Conservation (phyloP, 2,329 filamentous ascomycete species). For the Laburnicola sp. region DNA sequence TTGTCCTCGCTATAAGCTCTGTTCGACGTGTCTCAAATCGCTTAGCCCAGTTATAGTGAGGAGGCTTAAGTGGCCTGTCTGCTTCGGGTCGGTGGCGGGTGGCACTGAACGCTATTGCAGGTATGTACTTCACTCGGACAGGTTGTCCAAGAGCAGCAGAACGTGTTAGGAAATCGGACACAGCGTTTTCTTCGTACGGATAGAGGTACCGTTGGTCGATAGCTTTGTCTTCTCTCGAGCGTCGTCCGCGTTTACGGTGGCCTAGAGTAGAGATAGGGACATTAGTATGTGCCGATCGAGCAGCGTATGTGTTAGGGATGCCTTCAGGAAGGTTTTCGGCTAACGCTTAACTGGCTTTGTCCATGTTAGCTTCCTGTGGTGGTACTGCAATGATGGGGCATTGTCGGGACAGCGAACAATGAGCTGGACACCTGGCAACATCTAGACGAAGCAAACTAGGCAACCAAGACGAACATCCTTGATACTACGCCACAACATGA, state of each 20-base stretch:
- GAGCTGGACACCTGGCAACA: slow-evolving; percentile 3
- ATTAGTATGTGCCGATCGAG: slow-evolving; percentile 19
- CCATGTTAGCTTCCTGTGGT: slow-evolving; percentile 3
- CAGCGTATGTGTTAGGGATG: slow-evolving; percentile 11
- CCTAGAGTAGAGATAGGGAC: slow-evolving; percentile 17
- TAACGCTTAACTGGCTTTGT: slow-evolving; percentile 15
- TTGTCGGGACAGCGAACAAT: neutral
- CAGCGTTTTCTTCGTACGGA: neutral
- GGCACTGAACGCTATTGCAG: slow-evolving; percentile 19
- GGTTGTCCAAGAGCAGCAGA: slow-evolving; percentile 15
- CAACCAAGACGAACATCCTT: slow-evolving; percentile 1
- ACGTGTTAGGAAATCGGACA: slow-evolving; percentile 1
- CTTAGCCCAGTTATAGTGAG: slow-evolving; percentile 11
- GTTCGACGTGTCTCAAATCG: slow-evolving; percentile 6
- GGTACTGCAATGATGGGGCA: neutral
- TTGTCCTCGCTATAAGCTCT: slow-evolving; percentile 14
- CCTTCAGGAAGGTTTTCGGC: slow-evolving; percentile 8
- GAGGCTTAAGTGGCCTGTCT: slow-evolving; percentile 6
- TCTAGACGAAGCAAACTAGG: neutral
- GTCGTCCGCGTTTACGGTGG: slow-evolving; percentile 25
- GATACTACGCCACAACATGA: neutral
- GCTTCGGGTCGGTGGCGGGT: slow-evolving; percentile 10
- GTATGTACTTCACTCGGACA: slow-evolving; percentile 23
- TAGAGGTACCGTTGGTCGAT: neutral
- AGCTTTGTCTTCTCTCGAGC: slow-evolving; percentile 21